These are phyloP conservation scores for Annulohypoxylon maeteangense DNA, from an alignment of 495 filamentous ascomycete species.

Conservation along the genomic window DNA sequence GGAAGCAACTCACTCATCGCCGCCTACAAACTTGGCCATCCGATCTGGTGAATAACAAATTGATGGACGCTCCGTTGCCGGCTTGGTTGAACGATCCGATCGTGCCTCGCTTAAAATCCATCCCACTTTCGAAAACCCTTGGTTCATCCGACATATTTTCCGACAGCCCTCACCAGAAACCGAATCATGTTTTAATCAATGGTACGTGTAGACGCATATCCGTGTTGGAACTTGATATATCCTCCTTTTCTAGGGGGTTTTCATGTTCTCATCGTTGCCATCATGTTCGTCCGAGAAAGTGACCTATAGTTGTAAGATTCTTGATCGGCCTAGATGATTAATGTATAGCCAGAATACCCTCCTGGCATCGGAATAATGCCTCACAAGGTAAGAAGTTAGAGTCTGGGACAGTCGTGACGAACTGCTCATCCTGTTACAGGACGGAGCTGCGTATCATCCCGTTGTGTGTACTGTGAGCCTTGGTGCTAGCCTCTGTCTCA, in stretches of 20 bases:
- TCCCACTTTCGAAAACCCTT: slow-evolving; percentile 50
- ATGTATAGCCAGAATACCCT: slow-evolving; percentile 69
- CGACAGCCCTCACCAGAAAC: slow-evolving; percentile 73
- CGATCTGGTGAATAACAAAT: slow-evolving; percentile 74
- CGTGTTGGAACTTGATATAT: background rate
- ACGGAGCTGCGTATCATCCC: slow-evolving; percentile 85
- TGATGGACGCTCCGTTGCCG: slow-evolving; percentile 81
- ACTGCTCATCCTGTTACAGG: slow-evolving; percentile 51
- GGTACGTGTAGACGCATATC: slow-evolving; percentile 33
- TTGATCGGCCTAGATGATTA: slow-evolving; percentile 17
- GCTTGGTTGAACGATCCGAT: slow-evolving; percentile 79
- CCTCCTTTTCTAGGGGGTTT: background rate
- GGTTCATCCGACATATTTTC: slow-evolving; percentile 66
- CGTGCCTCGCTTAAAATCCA: slow-evolving; percentile 70
- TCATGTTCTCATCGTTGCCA: background rate
- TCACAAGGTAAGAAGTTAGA: slow-evolving; percentile 68
- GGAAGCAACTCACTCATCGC: slow-evolving; percentile 85
- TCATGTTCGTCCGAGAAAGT: slow-evolving; percentile 8
- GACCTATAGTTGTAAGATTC: slow-evolving; percentile 6
- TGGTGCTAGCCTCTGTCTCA: slow-evolving; percentile 78
- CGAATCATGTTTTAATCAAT: slow-evolving; percentile 95
- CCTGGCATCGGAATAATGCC: slow-evolving; percentile 94
- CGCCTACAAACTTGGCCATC: slow-evolving; percentile 92
- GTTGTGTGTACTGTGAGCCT: slow-evolving; percentile 92
- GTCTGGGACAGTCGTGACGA: slow-evolving; percentile 9